Evolutionary conservation across 495 filamentous ascomycete species (phyloP).

Genomic region (Evernia prunastri): DNA sequence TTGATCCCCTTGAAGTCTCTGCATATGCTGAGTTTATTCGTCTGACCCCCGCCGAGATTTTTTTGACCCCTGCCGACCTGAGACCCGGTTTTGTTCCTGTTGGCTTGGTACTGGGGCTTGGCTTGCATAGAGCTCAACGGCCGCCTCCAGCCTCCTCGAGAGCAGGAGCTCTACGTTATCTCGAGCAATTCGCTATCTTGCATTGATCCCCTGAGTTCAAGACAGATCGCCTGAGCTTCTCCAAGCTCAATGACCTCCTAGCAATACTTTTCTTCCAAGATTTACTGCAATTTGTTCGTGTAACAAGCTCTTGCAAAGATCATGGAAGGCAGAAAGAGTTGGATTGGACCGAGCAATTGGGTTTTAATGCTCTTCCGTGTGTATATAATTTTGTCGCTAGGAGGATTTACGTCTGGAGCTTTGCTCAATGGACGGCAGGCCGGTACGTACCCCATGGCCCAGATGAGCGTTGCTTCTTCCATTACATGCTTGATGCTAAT

Average conservation of each 20-base stretch:
- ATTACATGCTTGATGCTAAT: not conserved
- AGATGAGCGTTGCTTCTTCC: not conserved
- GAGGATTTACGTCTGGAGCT: constrained; percentile 10
- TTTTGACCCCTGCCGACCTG: no score
- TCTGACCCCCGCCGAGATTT: no score
- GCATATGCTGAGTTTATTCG: no score
- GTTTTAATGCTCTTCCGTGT: constrained; percentile 4
- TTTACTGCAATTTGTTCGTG: not conserved
- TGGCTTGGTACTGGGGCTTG: no score
- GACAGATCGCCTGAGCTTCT: not conserved
- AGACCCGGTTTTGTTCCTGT: no score
- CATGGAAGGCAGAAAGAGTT: not conserved
- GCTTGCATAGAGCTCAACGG: not conserved
- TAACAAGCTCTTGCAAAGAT: not conserved
- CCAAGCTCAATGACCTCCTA: not conserved
- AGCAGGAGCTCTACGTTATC: not conserved
- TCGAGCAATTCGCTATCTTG: not conserved
- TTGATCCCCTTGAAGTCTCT: no score
- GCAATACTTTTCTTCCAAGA: not conserved
- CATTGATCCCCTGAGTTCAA: not conserved
- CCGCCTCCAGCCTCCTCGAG: not conserved
- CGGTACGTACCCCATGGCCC: constrained; percentile 9
- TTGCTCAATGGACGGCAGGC: constrained; percentile 12
- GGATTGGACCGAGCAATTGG: not conserved
- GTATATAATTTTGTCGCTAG: not conserved